A percentile compares a stretch with the other conserved stretches of the same genome.
phyloP scores from a whole-genome alignment of 129 eudicot species.

The Flaveria ramosissima region DNA sequence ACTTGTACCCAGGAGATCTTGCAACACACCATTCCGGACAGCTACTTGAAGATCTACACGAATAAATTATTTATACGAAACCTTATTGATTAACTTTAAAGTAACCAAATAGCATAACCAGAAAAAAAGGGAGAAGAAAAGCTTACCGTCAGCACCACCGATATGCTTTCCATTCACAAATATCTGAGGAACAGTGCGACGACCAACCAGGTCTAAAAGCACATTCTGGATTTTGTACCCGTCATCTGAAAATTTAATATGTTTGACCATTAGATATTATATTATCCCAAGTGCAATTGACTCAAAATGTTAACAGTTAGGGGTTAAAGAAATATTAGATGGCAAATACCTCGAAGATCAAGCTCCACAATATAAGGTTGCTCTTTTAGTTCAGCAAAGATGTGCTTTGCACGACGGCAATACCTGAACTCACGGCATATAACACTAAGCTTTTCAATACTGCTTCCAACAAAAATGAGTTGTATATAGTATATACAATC shows the following conservation, averaged over 20 bases:
- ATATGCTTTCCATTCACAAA: conserved; percentile 98
- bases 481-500: conserved; percentile 25
- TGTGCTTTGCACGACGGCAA: conserved; percentile 68
- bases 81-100: neutral
- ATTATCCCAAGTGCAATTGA: conserved; percentile 13
- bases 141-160: conserved; percentile 93
- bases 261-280: conserved; percentile 5
- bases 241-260: conserved; percentile 58
- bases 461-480: conserved; percentile 14
- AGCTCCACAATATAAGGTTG: conserved; percentile 92
- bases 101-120: neutral
- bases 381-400: conserved; percentile 72
- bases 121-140: conserved; percentile 18
- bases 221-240: conserved; percentile 78
- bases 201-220: conserved; percentile 85
- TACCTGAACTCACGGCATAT: conserved; percentile 52
- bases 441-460: conserved; percentile 24
- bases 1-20: conserved; percentile 48
- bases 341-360: conserved; percentile 74
- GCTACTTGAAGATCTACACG: conserved; percentile 67
- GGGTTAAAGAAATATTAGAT: neutral
- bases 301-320: conserved; percentile 3
- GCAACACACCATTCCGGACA: conserved; percentile 57
- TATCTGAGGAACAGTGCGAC: conserved; percentile 93
- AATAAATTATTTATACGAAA: conserved; percentile 6